Conservation (phyloP, 331 rosid species). For the Phaseolus coccineus region DNA sequence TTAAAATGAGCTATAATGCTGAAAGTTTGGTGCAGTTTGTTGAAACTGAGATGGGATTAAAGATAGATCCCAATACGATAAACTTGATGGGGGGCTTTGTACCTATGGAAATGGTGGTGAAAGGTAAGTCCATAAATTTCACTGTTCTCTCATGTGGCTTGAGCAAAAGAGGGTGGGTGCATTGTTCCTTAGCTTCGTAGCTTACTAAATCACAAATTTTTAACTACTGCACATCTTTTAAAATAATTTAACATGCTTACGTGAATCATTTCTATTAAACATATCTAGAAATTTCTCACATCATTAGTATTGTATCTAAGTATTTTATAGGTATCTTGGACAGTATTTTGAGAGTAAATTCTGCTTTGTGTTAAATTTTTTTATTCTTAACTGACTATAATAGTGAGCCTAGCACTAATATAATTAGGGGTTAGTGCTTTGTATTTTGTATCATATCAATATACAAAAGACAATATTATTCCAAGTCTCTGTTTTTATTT, state of each 20-base stretch:
- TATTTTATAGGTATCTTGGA: neutral
- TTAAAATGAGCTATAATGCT: slow-evolving; percentile 31
- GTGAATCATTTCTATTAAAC: slow-evolving; percentile 10
- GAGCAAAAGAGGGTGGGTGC: slow-evolving; percentile 30
- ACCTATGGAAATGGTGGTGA: slow-evolving; percentile 88
- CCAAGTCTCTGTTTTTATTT: neutral
- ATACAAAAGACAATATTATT: neutral
- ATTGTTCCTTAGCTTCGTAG: slow-evolving; percentile 20
- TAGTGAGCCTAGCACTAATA: neutral
- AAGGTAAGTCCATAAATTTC: slow-evolving; percentile 58
- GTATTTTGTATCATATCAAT: slow-evolving; percentile 12
- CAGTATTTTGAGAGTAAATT: neutral
- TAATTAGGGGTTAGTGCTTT: neutral
- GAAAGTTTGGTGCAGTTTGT: slow-evolving; percentile 73
- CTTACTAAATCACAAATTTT: slow-evolving; percentile 36
- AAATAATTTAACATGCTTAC: slow-evolving; percentile 14
- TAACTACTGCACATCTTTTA: neutral
- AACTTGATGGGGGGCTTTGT: slow-evolving; percentile 68
- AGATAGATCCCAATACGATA: slow-evolving; percentile 44
- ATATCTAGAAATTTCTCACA: neutral
- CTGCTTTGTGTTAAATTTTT: neutral
- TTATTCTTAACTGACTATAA: neutral
- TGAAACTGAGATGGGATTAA: slow-evolving; percentile 70
- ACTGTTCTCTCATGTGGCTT: slow-evolving; percentile 38
- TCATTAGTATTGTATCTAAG: neutral